Conservation (phyloP, 495 filamentous ascomycete species). For the Penicillium roqueforti region DNA sequence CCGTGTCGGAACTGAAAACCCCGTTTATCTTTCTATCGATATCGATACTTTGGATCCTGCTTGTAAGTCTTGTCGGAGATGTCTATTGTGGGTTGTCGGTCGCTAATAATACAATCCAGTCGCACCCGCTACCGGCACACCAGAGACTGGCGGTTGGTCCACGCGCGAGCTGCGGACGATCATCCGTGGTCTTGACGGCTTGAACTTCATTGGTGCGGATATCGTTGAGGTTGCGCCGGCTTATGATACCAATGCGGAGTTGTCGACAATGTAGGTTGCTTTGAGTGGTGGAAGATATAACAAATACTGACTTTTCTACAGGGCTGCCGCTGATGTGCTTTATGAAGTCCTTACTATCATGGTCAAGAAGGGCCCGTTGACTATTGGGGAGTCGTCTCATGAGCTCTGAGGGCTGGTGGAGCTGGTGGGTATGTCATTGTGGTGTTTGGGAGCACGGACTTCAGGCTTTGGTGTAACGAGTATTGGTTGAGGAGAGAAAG, state of each 20-base stretch:
- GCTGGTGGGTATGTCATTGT: not conserved
- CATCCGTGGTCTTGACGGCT: constrained; percentile 64
- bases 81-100: not conserved
- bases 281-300: not conserved
- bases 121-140: constrained; percentile 79
- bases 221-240: constrained; percentile 71
- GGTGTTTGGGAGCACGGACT: not conserved
- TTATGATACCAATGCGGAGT: constrained; percentile 66
- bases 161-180: constrained; percentile 74
- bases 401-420: constrained; percentile 1
- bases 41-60: constrained; percentile 87
- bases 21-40: constrained; percentile 81
- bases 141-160: constrained; percentile 84
- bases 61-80: constrained; percentile 46
- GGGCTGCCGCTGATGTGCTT: constrained; percentile 62
- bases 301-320: constrained; percentile 7
- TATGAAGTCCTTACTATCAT: constrained; percentile 63
- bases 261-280: constrained; percentile 52
- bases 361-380: constrained; percentile 57
- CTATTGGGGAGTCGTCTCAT: constrained; percentile 17
- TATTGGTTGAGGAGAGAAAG: too few species aligned
- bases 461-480: not conserved
- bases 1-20: constrained; percentile 65
- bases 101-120: constrained; percentile 32
- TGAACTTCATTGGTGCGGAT: constrained; percentile 76